These are phyloP conservation scores for Cyberlindnera japonica DNA, from an alignment of 805 yeast genomes.

Conservation along the genomic window DNA sequence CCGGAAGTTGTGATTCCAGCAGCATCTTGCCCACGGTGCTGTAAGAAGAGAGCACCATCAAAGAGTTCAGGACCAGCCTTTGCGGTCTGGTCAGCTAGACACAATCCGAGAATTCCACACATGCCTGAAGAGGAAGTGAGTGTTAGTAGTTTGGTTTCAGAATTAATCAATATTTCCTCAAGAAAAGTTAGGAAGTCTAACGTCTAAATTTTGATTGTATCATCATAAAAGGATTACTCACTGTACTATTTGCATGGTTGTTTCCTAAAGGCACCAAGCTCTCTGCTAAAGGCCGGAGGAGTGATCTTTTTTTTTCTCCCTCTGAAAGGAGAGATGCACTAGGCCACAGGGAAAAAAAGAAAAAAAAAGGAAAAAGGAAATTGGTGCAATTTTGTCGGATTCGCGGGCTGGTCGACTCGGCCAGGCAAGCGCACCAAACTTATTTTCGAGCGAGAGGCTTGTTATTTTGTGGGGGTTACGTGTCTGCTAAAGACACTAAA, in stretches of 20 bases:
- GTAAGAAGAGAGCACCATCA: conserved; percentile 89
- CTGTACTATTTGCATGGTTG: conserved; percentile 2
- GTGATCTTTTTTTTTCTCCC: neutral
- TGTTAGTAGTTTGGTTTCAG: conserved; percentile 13
- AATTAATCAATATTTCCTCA: conserved; percentile 23
- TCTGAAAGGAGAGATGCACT: neutral
- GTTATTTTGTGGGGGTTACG: too few relatives aligned
- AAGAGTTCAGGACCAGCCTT: conserved; percentile 85
- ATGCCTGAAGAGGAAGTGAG: conserved; percentile 34
- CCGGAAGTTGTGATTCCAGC: conserved; percentile 99
- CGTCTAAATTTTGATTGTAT: conserved; percentile 28
- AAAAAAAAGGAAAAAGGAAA: conserved; percentile 4
- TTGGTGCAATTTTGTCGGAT: conserved; percentile 4
- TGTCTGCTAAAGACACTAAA: too few relatives aligned
- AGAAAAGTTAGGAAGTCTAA: conserved; percentile 31
- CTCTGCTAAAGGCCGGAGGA: neutral
- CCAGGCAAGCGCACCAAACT: too few relatives aligned
- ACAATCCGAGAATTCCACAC: conserved; percentile 95
- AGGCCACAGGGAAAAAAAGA: neutral
- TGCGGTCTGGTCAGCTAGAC: conserved; percentile 67
- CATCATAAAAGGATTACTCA: conserved; percentile 14
- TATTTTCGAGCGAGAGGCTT: too few relatives aligned
- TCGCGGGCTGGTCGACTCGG: conserved; percentile 3
- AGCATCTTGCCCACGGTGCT: conserved; percentile 98
- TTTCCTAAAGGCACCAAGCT: neutral